phyloP scores from a whole-genome alignment of 2,329 filamentous ascomycete species.

The Penicillium capsulatum region DNA sequence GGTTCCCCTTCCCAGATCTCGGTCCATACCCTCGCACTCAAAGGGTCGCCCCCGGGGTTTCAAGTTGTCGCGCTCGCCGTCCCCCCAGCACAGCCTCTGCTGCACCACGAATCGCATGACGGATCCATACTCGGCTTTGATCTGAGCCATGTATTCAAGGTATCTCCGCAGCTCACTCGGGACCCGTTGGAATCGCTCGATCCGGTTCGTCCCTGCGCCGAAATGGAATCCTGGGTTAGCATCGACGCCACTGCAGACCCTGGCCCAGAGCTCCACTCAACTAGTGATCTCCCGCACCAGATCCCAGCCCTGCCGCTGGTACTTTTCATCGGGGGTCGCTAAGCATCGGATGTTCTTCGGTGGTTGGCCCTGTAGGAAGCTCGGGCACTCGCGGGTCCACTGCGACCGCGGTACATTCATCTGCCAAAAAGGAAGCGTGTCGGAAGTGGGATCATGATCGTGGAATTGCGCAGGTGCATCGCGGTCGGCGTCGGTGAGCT shows the following conservation, averaged over 20 bases:
- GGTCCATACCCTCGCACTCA: conserved; percentile 33
- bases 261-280: conserved; percentile 26
- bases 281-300: conserved; percentile 61
- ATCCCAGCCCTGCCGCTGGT: conserved; percentile 63
- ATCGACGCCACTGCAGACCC: not conserved
- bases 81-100: conserved; percentile 65
- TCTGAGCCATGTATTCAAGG: conserved; percentile 60
- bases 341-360: conserved; percentile 69
- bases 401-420: conserved; percentile 65
- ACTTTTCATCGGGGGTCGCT: conserved; percentile 64
- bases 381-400: conserved; percentile 65
- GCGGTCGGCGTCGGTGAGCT: conserved; percentile 16
- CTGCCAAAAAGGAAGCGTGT: conserved; percentile 68
- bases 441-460: conserved; percentile 8
- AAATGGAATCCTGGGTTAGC: not conserved
- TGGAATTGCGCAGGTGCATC: conserved; percentile 11
- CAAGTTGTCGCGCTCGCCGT: conserved; percentile 38
- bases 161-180: conserved; percentile 78
- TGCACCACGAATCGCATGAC: conserved; percentile 72
- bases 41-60: conserved; percentile 30
- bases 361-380: conserved; percentile 60
- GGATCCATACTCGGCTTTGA: conserved; percentile 67
- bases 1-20: not conserved
- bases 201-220: conserved; percentile 56
- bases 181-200: conserved; percentile 71